phyloP scores from a whole-genome alignment of 179 eudicot species.

The Silene vulgaris region DNA sequence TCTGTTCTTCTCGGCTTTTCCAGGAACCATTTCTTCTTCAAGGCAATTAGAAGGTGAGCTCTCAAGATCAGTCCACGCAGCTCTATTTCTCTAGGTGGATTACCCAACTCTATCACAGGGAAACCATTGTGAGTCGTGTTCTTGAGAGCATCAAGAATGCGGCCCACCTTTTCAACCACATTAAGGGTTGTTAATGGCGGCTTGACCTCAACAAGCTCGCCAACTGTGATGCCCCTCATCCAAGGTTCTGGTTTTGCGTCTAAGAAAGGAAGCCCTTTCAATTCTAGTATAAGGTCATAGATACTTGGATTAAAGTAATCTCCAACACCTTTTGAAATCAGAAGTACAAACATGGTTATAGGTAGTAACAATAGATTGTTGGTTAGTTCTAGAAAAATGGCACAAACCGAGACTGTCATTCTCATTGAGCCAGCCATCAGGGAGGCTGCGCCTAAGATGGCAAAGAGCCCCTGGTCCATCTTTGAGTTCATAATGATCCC shows the following conservation, averaged over 20 bases:
- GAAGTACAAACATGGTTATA: conserved; percentile 80
- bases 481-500: conserved; percentile 64
- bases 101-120: conserved; percentile 56
- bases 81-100: conserved; percentile 34
- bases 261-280: conserved; percentile 84
- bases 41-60: conserved; percentile 59
- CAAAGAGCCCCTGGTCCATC: conserved; percentile 73
- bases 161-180: conserved; percentile 68
- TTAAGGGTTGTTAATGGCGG: conserved; percentile 55
- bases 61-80: conserved; percentile 65
- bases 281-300: conserved; percentile 80
- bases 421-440: conserved; percentile 98
- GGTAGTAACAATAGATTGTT: conserved; percentile 80
- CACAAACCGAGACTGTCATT: conserved; percentile 90
- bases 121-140: conserved; percentile 83
- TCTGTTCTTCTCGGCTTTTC: conserved; percentile 55
- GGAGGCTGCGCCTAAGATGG: conserved; percentile 88
- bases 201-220: conserved; percentile 71
- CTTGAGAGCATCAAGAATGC: conserved; percentile 58
- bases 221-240: conserved; percentile 78
- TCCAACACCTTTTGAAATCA: conserved; percentile 76
- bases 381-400: conserved; percentile 83
- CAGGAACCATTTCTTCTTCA: conserved; percentile 81
- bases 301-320: conserved; percentile 83
- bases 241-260: conserved; percentile 85